phyloP scores from a whole-genome alignment of 306 rosid species.

The Parietaria judaica region DNA sequence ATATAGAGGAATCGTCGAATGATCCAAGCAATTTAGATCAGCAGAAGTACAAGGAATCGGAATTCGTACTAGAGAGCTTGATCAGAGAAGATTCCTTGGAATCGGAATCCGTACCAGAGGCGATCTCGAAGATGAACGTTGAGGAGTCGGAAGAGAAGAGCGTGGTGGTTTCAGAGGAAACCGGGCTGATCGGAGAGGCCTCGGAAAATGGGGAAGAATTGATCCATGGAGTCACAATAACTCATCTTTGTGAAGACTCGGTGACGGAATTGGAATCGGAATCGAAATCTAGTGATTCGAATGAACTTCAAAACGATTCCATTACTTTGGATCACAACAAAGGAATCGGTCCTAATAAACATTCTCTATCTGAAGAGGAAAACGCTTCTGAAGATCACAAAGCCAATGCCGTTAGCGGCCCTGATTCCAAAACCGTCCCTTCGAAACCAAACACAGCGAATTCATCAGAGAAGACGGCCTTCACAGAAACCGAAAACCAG shows the following conservation, averaged over 20 bases:
- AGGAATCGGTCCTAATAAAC: constrained; percentile 2
- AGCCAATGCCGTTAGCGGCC: constrained; percentile 16
- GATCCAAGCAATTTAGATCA: constrained; percentile 6
- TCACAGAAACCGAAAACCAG: constrained; percentile 26
- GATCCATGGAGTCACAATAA: constrained; percentile 12
- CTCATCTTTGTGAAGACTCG: constrained; percentile 21
- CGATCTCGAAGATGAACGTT: constrained; percentile 17
- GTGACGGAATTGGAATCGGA: constrained; percentile 12
- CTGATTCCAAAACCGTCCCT: constrained; percentile 20
- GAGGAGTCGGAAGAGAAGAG: constrained; percentile 25
- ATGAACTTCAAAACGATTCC: neutral
- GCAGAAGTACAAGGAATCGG: constrained; percentile 10
- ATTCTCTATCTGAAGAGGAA: constrained; percentile 20
- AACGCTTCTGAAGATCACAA: constrained; percentile 16
- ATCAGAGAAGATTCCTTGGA: constrained; percentile 19
- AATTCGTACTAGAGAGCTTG: constrained; percentile 16
- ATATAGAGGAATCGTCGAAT: constrained; percentile 10
- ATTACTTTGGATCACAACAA: constrained; percentile 8
- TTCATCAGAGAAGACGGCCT: constrained; percentile 7
- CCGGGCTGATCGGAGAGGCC: constrained; percentile 13
- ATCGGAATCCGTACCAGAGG: constrained; percentile 20
- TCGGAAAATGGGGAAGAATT: constrained; percentile 25
- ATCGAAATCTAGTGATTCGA: neutral
- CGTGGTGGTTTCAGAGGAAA: constrained; percentile 27
- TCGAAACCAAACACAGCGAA: constrained; percentile 10